phyloP scores from a whole-genome alignment of 2,329 filamentous ascomycete genomes.

The Colletotrichum coccodes region DNA sequence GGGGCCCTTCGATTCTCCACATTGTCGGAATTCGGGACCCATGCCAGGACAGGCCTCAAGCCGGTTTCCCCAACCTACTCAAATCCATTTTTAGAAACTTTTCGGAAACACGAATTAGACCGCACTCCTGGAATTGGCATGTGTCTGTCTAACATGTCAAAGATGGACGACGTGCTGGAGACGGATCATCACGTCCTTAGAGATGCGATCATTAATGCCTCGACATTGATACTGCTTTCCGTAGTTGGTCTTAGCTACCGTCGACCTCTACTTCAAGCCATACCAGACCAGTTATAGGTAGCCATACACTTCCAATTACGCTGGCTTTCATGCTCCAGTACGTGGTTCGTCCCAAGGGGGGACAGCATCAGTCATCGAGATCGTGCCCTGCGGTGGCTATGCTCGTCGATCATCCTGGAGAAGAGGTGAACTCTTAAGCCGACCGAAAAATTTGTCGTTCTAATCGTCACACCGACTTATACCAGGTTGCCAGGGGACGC shows the following conservation, averaged over 20 bases:
- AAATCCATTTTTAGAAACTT: conserved; percentile 26
- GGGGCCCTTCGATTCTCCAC: conserved; percentile 13
- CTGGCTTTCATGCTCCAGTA: conserved; percentile 1
- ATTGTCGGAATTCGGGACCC: conserved; percentile 3
- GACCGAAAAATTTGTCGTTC: not conserved
- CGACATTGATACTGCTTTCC: not conserved
- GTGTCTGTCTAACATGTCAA: not conserved
- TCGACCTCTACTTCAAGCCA: conserved; percentile 1
- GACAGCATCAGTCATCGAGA: conserved; percentile 10
- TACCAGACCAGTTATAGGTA: not conserved
- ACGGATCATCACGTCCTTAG: not conserved
- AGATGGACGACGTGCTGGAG: not conserved
- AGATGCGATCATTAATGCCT: not conserved
- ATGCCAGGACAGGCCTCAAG: conserved; percentile 3
- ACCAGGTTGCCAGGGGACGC: not conserved
- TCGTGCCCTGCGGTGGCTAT: conserved; percentile 17
- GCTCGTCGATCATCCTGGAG: conserved; percentile 23
- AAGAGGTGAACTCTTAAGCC: not conserved
- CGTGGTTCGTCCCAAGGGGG: conserved; percentile 15
- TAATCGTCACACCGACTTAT: not conserved
- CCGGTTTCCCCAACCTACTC: conserved; percentile 1
- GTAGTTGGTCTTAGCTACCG: not conserved
- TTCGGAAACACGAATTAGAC: conserved; percentile 24
- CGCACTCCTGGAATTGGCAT: conserved; percentile 16
- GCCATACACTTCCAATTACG: not conserved